Evolutionary conservation across 1,284 basidiomycete species (phyloP).

Genomic region (Cystobasidium sp.): DNA sequence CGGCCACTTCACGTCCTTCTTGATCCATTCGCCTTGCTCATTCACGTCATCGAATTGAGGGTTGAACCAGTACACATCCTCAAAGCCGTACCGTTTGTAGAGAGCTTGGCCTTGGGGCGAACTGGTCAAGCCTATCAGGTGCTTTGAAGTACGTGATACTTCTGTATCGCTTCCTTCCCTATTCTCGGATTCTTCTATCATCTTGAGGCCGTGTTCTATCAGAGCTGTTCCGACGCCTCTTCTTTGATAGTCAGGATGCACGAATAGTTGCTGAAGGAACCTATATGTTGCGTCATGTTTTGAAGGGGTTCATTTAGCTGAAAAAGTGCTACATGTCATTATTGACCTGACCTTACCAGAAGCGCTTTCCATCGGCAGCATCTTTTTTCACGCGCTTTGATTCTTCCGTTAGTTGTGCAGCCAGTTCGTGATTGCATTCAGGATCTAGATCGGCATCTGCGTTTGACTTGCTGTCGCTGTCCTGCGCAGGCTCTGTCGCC

Average conservation of each 20-base stretch:
- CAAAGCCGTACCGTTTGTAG: conserved; percentile 37
- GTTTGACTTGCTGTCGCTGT: not conserved
- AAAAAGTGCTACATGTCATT: not conserved
- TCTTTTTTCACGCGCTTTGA: conserved; percentile 1
- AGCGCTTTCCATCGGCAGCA: not conserved
- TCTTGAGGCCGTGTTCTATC: conserved; percentile 21
- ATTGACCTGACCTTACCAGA: not conserved
- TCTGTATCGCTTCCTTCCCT: not conserved
- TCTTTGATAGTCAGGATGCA: conserved; percentile 11
- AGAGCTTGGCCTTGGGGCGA: conserved; percentile 39
- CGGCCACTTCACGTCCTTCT: conserved; percentile 27
- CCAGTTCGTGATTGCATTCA: conserved; percentile 30
- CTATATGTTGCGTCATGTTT: conserved; percentile 1
- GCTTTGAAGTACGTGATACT: not conserved
- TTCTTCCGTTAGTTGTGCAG: conserved; percentile 18
- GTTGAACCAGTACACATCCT: conserved; percentile 35
- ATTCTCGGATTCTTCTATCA: conserved; percentile 13
- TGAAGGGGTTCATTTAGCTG: not conserved
- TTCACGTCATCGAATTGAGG: conserved; percentile 30
- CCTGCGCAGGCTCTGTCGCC: not conserved
- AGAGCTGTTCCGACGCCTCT: conserved; percentile 31
- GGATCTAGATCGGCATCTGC: conserved; percentile 13
- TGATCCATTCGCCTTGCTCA: conserved; percentile 1
- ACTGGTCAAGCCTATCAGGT: conserved; percentile 24
- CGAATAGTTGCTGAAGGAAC: conserved; percentile 38